Evolutionary conservation across 345 rosid genomes (phyloP), one percentile per base, ranked within the genome.

Genomic region (Salix exigua): DNA sequence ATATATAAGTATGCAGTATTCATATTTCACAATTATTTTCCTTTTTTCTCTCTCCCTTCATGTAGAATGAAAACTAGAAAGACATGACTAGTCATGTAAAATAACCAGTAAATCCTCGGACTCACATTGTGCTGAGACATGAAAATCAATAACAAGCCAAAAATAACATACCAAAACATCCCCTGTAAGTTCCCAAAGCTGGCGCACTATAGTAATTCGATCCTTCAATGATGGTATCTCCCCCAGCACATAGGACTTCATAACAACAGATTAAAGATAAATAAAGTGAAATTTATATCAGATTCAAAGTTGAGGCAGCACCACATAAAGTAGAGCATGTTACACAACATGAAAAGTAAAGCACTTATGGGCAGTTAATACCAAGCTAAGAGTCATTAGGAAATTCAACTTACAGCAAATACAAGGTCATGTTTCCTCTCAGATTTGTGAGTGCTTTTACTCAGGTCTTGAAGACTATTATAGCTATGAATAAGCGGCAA

Each of bases 391-490:
- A 69, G 63, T 42, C 25, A 50, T 18, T 26, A 42, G 3, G 72
- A 71, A 58, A 77, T 40, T 78, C 23, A 75, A 87, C 99, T 84
- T 87, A 93, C 98, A 84, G 98, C 99, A 62, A 96, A 92, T 65
- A 96, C 99, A 86, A 96, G 98, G 86, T 96, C 90, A 64, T 96
- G 99, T 72, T 90, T 77, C 88, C 97, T 87, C 85, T 88, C 94
- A 0, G 86, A 81, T 75, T 87, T 91, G 17, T 68, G 78, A 74
- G 90, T 78, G 68, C 80, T 88, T 85, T 92, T 91, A 31, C 75
- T 75, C 61, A 96, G 85, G 16, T 95, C 90, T 79, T 89, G 89
- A 78, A 96, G 81, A 89, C 90, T 93, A 62, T 70, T 79, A 80
- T 88, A 92, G 71, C 99, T 83, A 83, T 89, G 94, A 81, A 93